Conservation (phyloP, 768 basidiomycete species). For the Rhodotorula taiwanensis region DNA sequence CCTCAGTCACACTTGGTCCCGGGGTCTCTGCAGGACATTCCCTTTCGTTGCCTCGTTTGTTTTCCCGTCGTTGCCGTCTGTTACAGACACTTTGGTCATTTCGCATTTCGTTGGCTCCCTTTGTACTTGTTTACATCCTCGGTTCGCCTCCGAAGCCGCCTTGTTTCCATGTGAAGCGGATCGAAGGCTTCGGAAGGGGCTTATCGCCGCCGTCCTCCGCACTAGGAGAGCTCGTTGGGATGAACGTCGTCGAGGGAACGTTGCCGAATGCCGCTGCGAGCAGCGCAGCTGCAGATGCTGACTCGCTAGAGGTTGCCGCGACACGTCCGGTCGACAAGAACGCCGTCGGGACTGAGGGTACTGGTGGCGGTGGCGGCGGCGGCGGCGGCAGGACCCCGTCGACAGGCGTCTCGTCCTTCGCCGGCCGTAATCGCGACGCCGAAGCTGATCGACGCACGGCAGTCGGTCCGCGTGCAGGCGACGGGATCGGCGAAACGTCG, state of each 20-base stretch:
- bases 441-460: not conserved
- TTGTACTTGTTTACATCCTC: too few relatives aligned
- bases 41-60: too few relatives aligned
- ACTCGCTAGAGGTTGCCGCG: too few relatives aligned
- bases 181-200: not conserved
- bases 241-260: not conserved
- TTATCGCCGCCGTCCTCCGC: not conserved
- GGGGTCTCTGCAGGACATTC: too few relatives aligned
- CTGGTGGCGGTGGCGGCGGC: not conserved
- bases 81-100: too few relatives aligned
- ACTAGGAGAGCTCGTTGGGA: not conserved
- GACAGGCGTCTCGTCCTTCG: not conserved
- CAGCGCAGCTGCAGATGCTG: not conserved
- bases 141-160: slow-evolving; percentile 22
- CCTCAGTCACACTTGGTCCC: too few relatives aligned
- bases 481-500: not conserved
- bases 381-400: not conserved
- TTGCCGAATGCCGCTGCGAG: not conserved
- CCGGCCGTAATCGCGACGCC: too few relatives aligned
- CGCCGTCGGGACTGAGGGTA: not conserved
- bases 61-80: too few relatives aligned
- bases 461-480: not conserved
- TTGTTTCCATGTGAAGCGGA: slow-evolving; percentile 28
- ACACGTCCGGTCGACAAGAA: not conserved
- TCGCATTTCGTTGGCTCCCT: too few relatives aligned